A percentile compares a stretch with the other conserved stretches of the same genome.
These are phyloP conservation scores for Rhynchospora breviuscula DNA, from an alignment of 176 grass and related monocot species.

Conservation along the genomic window DNA sequence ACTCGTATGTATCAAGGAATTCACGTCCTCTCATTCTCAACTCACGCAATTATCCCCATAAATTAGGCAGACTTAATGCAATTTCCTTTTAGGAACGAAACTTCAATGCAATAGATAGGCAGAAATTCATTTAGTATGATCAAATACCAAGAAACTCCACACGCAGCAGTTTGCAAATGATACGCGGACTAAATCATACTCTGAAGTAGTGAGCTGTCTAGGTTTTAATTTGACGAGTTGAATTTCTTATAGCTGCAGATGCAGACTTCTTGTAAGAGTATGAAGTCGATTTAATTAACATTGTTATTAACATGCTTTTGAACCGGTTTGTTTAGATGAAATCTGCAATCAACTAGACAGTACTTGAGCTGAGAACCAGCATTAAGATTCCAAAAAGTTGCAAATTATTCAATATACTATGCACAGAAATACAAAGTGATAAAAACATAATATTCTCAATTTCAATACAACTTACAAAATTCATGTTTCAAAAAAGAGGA, in stretches of 20 bases:
- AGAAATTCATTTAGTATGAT: neutral
- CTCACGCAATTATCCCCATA: neutral
- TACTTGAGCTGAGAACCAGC: neutral
- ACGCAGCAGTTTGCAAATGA: neutral
- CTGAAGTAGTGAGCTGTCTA: neutral
- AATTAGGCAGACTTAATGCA: neutral
- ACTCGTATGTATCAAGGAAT: neutral
- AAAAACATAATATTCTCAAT: neutral
- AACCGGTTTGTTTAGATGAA: neutral
- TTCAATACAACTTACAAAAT: constrained; percentile 8
- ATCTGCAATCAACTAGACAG: neutral
- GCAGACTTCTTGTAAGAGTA: neutral
- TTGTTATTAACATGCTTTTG: neutral
- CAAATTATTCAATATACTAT: too few relatives aligned
- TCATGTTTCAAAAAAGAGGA: neutral
- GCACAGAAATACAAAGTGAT: neutral
- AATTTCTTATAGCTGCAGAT: neutral
- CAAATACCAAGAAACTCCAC: neutral
- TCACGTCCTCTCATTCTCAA: neutral
- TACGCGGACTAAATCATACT: too few relatives aligned
- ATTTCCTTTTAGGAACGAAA: neutral
- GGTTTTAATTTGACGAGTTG: neutral
- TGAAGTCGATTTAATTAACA: neutral
- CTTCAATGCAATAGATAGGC: neutral
- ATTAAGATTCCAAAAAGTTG: neutral